phyloP scores from a whole-genome alignment of 1,139 yeast species.

The Oligophagozyma castellii region DNA sequence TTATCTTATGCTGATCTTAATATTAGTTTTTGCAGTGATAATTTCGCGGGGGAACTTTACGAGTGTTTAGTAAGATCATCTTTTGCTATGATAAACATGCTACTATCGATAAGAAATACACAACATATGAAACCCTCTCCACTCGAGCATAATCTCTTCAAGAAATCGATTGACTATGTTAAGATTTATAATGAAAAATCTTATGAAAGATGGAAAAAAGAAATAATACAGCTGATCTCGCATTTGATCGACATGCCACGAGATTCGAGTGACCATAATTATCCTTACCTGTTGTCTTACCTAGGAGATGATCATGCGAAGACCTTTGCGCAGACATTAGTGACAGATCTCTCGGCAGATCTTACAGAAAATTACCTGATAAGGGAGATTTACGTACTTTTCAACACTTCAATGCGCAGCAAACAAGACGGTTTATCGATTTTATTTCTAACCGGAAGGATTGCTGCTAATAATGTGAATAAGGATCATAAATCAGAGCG shows the following conservation, averaged over 20 bases:
- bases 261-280: slow-evolving; percentile 30
- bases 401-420: slow-evolving; percentile 63
- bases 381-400: slow-evolving; percentile 50
- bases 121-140: slow-evolving; percentile 41
- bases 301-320: slow-evolving; percentile 53
- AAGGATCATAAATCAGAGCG: slow-evolving; percentile 3
- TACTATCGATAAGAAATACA: slow-evolving; percentile 42
- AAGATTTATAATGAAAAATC: slow-evolving; percentile 41
- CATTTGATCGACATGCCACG: slow-evolving; percentile 50
- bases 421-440: slow-evolving; percentile 82
- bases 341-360: slow-evolving; percentile 45
- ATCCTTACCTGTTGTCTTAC: slow-evolving; percentile 73
- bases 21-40: slow-evolving; percentile 9
- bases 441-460: slow-evolving; percentile 59
- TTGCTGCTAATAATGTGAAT: slow-evolving; percentile 22
- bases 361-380: slow-evolving; percentile 45
- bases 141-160: slow-evolving; percentile 49
- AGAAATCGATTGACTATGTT: slow-evolving; percentile 43
- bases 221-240: slow-evolving; percentile 45
- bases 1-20: slow-evolving; percentile 27
- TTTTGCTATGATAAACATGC: slow-evolving; percentile 30
- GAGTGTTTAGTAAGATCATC: slow-evolving; percentile 24
- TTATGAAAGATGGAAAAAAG: slow-evolving; percentile 30
- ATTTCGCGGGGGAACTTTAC: slow-evolving; percentile 10
- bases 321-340: slow-evolving; percentile 43